phyloP scores from a whole-genome alignment of 345 rosid genomes.

The Eucalyptus coolabah region DNA sequence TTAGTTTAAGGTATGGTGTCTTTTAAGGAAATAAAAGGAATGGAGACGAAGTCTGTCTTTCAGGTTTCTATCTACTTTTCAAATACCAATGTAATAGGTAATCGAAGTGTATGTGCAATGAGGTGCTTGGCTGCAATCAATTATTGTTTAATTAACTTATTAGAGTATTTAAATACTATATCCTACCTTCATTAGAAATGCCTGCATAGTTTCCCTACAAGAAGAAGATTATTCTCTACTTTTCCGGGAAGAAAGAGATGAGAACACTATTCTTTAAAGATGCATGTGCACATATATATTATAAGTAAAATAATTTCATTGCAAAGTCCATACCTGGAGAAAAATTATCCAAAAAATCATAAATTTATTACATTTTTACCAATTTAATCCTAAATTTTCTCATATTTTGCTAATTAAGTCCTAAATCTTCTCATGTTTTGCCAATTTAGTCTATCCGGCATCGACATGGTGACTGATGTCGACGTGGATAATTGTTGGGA shows the following conservation, averaged over 20 bases:
- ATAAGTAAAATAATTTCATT: neutral
- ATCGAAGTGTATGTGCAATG: neutral
- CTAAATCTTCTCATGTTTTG: neutral
- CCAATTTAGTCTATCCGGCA: no score
- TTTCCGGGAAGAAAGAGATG: neutral
- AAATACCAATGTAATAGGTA: neutral
- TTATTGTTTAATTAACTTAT: neutral
- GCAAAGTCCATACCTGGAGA: neutral
- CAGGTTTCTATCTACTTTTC: neutral
- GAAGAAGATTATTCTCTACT: neutral
- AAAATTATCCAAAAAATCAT: no score
- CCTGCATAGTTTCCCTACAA: neutral
- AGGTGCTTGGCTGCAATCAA: neutral
- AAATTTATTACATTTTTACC: no score
- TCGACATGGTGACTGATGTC: rapidly evolving
- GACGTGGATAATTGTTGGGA: no score
- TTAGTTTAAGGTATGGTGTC: neutral
- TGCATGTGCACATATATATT: no score
- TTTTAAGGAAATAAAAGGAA: neutral
- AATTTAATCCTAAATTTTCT: no score
- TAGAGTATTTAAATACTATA: neutral
- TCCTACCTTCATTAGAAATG: no score
- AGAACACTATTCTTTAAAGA: neutral
- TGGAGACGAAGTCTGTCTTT: neutral
- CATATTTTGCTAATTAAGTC: no score